Conservation (phyloP, 805 yeast species). For the Candida yuanshanica region DNA sequence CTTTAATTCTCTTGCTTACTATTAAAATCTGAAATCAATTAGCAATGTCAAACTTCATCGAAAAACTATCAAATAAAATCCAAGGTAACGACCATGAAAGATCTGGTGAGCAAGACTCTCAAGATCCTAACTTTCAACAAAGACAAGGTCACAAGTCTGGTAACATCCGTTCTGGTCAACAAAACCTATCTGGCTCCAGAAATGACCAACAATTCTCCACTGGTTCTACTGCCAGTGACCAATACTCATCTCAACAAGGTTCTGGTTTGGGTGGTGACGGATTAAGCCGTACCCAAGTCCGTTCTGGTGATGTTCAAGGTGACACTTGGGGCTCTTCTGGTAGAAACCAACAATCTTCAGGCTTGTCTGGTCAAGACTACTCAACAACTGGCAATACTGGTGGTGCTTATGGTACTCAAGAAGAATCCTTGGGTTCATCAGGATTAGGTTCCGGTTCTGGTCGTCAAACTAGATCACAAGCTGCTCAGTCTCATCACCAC, state of each 20-base stretch:
- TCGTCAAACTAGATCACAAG: constrained; percentile 25
- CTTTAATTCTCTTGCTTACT: too few species aligned
- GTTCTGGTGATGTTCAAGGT: neutral
- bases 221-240: constrained; percentile 3
- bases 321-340: constrained; percentile 10
- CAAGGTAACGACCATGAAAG: constrained; percentile 11
- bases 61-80: constrained; percentile 23
- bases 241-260: neutral
- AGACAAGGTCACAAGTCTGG: neutral
- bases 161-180: constrained; percentile 14
- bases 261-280: neutral
- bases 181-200: constrained; percentile 11
- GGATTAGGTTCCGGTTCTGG: constrained; percentile 5
- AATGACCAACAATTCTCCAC: constrained; percentile 19
- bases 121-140: constrained; percentile 3
- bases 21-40: too few species aligned
- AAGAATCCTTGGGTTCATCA: too few species aligned
- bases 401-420: neutral
- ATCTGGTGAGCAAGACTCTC: neutral
- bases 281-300: neutral
- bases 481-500: too few species aligned
- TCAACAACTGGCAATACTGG: neutral
- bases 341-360: constrained; percentile 5
- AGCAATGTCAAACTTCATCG: constrained; percentile 24
- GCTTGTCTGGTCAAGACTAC: neutral